A percentile compares a stretch with the other conserved stretches of the same genome.
These are phyloP conservation scores for Saturnispora diversa DNA, from an alignment of 805 yeast genomes.

Conservation along the genomic window DNA sequence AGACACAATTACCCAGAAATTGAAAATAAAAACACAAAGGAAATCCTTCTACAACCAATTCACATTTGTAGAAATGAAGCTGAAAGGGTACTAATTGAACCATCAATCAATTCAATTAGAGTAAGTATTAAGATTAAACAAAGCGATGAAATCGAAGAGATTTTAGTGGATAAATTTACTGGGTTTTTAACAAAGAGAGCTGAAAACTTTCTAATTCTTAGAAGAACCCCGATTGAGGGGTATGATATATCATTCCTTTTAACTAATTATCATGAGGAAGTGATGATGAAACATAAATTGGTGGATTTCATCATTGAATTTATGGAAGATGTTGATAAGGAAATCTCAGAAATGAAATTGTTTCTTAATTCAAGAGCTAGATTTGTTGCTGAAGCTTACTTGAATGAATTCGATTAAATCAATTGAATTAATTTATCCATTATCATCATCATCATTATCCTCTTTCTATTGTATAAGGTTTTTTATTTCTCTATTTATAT, in stretches of 20 bases:
- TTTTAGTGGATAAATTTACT: conserved; percentile 89
- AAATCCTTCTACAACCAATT: conserved; percentile 82
- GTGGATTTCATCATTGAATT: conserved; percentile 96
- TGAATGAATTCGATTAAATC: conserved; percentile 72
- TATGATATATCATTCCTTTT: conserved; percentile 90
- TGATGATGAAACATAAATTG: conserved; percentile 88
- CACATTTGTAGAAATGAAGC: conserved; percentile 87
- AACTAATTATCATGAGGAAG: conserved; percentile 91
- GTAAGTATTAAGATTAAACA: conserved; percentile 90
- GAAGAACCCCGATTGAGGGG: conserved; percentile 85
- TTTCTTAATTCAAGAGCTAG: conserved; percentile 96
- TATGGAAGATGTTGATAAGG: conserved; percentile 98
- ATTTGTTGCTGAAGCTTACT: conserved; percentile 92
- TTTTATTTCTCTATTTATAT: too few species aligned
- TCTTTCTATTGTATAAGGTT: background rate
- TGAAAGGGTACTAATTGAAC: conserved; percentile 87
- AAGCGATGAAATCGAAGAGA: conserved; percentile 94
- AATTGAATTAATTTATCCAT: background rate
- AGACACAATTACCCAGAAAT: conserved; percentile 97
- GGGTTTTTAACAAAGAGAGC: conserved; percentile 93
- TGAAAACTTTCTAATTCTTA: conserved; percentile 82
- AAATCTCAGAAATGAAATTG: conserved; percentile 95
- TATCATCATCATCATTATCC: background rate
- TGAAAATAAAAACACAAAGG: conserved; percentile 76
- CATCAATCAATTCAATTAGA: conserved; percentile 87